Evolutionary conservation across 768 basidiomycete genomes (phyloP).

Genomic region (Tulasnella sp.): DNA sequence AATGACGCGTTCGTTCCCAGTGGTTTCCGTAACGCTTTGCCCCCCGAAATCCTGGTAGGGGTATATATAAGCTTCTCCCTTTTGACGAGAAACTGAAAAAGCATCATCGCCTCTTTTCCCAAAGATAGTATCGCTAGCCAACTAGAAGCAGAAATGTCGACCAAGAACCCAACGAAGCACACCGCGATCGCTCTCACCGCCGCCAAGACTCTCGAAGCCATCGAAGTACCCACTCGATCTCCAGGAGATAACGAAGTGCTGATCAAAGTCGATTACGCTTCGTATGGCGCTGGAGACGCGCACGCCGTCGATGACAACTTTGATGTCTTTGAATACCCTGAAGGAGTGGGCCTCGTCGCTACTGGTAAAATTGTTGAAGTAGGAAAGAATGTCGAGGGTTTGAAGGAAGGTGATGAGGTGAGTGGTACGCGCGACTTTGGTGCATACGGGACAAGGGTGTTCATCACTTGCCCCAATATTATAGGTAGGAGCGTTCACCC

Average conservation of each 20-base stretch:
- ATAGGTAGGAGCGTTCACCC: conserved; percentile 30
- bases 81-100: background rate
- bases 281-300: conserved; percentile 39
- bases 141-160: background rate
- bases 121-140: background rate
- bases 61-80: background rate
- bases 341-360: conserved; percentile 35
- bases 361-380: conserved; percentile 37
- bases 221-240: conserved; percentile 33
- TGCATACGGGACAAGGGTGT: background rate
- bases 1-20: background rate
- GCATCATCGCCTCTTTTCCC: background rate
- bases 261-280: conserved; percentile 37
- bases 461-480: conserved; percentile 23
- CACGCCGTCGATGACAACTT: conserved; percentile 35
- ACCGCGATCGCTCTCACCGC: conserved; percentile 38
- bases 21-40: background rate
- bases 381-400: conserved; percentile 32
- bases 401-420: conserved; percentile 39
- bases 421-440: conserved; percentile 2
- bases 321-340: conserved; percentile 32
- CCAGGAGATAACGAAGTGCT: conserved; percentile 35
- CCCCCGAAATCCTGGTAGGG: background rate
- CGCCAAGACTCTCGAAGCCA: conserved; percentile 34
- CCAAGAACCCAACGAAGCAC: conserved; percentile 29